Conservation (phyloP, 208 protist species). For the Wallacemonas sp. region DNA sequence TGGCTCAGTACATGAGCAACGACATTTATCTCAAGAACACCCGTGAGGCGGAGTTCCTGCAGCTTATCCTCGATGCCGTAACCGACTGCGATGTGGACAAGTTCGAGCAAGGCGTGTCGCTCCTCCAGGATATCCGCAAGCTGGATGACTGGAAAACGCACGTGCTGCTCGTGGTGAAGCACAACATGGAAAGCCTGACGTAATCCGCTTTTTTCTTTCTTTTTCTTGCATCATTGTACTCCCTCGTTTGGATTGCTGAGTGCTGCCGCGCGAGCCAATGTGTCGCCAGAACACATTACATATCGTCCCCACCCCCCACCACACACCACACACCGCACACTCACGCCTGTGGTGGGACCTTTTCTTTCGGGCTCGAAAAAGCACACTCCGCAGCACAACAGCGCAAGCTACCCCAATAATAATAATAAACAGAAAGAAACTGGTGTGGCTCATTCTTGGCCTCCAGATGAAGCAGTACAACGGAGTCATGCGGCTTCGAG, state of each 20-base stretch:
- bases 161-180: constrained; percentile 74
- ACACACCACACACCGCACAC: too few species aligned
- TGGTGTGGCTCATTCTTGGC: too few species aligned
- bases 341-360: too few species aligned
- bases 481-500: too few species aligned
- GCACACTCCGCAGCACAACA: too few species aligned
- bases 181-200: constrained; percentile 80
- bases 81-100: constrained; percentile 68
- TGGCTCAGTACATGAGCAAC: constrained; percentile 56
- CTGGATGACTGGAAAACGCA: constrained; percentile 88
- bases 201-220: constrained; percentile 17
- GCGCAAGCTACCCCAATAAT: too few species aligned
- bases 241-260: not conserved
- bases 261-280: too few species aligned
- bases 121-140: constrained; percentile 70
- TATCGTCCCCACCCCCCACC: too few species aligned
- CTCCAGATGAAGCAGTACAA: too few species aligned
- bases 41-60: constrained; percentile 72
- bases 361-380: too few species aligned
- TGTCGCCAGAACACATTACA: too few species aligned
- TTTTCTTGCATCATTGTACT: not conserved
- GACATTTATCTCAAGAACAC: constrained; percentile 82
- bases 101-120: constrained; percentile 73
- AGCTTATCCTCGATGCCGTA: constrained; percentile 68
- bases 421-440: too few species aligned